Percentiles rank a stretch among this genome's conserved stretches.
Evolutionary conservation across 345 rosid genomes (phyloP).

Genomic region (Brassica carinata): DNA sequence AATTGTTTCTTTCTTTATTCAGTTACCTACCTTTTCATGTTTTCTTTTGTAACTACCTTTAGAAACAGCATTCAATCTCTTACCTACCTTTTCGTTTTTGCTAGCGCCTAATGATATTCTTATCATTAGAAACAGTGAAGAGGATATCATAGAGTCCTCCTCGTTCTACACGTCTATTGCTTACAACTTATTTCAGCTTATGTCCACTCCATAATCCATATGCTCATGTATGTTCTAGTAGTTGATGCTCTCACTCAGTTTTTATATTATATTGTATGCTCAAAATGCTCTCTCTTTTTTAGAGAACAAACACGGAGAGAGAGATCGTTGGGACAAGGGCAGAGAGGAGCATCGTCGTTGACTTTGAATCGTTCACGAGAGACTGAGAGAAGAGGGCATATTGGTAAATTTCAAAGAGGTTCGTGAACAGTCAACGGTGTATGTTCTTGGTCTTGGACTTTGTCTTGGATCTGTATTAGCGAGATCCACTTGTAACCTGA

Average conservation of each 20-base stretch:
- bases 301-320: neutral
- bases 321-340: neutral
- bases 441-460: neutral
- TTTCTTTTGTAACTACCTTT: too few relatives aligned
- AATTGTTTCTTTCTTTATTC: neutral
- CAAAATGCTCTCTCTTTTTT: neutral
- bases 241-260: neutral
- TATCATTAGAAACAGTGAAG: neutral
- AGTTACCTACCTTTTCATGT: neutral
- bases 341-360: conserved; percentile 21
- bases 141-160: neutral
- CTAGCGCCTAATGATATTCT: neutral
- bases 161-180: neutral
- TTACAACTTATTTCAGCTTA: neutral
- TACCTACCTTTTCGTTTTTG: neutral
- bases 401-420: neutral
- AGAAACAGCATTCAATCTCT: neutral
- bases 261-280: neutral
- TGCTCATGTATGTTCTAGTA: neutral
- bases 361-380: conserved; percentile 19
- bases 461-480: neutral
- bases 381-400: neutral
- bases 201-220: neutral
- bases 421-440: neutral
- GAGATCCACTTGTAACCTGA: neutral